Evolutionary conservation across 257 asterid genomes (phyloP), one percentile per base, ranked within the genome.

Genomic region (Euphrasia confusa): DNA sequence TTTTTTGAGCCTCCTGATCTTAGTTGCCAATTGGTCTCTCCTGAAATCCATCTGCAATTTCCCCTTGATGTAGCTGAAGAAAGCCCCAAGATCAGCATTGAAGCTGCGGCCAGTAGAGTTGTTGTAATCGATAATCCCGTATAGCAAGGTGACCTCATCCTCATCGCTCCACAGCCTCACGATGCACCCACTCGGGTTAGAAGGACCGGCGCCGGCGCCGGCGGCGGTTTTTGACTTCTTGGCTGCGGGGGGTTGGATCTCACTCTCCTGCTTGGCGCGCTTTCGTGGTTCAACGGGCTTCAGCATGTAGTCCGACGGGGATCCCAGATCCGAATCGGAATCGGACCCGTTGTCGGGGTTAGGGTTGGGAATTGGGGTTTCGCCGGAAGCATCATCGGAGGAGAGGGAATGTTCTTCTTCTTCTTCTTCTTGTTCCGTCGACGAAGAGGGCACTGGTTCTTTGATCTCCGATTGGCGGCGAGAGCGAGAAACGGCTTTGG

Each of bases 111-210:
- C 87, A 45, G 72, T 77, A 12, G 32, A 14, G 17, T 63, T 61
- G 67, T 61, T 76, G 65, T 73, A 83, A 7, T 86, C 78, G 61
- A 70, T 57, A 72, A 86, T 75, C 21, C 89, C 87, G 45, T 65
- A 72, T 40, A 88, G 69, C 15, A 86, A 18, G 10, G 70, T 65
- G 53, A 81, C 64, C 68, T 80, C 87, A 32, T 89, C 93, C 40
- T 72, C 84, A 10, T 74, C 72, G 52, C 77, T 71, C 88, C 90
- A 89, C 12, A 81, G 56, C 72, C 87, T 76, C 4, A 45, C 48
- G 13, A 78, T 70, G 12, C 11, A 61, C 15, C 63, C 68, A 13
- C 66, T 64, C 6, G 79, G 64, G 48, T 44, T 3, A 9, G 70
- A 21, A 11, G 70, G 14, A n/a, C 52, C 52, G 26, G 53, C 21